Evolutionary conservation across 2,329 filamentous ascomycete genomes (phyloP).

Genomic region (Xenoacremonium recifei): DNA sequence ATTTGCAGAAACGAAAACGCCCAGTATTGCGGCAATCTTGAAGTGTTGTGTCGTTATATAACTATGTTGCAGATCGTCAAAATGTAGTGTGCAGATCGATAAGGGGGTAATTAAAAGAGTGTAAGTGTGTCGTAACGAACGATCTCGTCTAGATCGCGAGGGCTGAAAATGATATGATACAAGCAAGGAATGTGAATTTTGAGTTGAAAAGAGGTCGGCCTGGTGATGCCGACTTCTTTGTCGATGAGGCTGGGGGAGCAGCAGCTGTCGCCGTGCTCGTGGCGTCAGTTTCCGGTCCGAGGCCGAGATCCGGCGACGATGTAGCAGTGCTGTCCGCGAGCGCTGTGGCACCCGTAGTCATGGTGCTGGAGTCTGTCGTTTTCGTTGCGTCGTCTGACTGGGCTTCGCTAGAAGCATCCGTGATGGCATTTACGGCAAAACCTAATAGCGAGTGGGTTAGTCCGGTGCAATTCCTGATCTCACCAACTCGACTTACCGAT

Average conservation of each 20-base stretch:
- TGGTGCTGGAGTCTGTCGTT: slow-evolving; percentile 9
- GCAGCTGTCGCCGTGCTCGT: slow-evolving; percentile 20
- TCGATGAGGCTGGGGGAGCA: slow-evolving; percentile 14
- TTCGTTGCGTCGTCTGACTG: slow-evolving; percentile 10
- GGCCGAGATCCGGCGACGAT: slow-evolving; percentile 15
- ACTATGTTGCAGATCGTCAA: slow-evolving; percentile 7
- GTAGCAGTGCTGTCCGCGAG: slow-evolving; percentile 13
- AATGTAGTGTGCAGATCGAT: slow-evolving; percentile 7
- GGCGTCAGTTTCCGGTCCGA: slow-evolving; percentile 23
- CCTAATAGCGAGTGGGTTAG: slow-evolving; percentile 20
- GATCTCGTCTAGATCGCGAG: slow-evolving; percentile 18
- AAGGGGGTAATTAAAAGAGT: slow-evolving; percentile 27
- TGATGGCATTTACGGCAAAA: slow-evolving; percentile 19
- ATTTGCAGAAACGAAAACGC: slow-evolving; percentile 4
- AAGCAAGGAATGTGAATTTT: slow-evolving; percentile 25
- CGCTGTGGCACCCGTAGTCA: slow-evolving; percentile 14
- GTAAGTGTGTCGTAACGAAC: slow-evolving; percentile 22
- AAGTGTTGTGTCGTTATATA: slow-evolving; percentile 2
- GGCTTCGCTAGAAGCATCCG: slow-evolving; percentile 2
- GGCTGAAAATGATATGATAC: slow-evolving; percentile 25
- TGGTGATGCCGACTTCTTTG: slow-evolving; percentile 23
- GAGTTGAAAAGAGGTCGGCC: slow-evolving; percentile 15
- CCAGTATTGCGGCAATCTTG: slow-evolving; percentile 13
- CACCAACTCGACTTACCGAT: slow-evolving; percentile 51
- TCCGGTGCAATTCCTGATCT: background rate